Conservation (phyloP, 768 basidiomycete species). For the Mycena metata region DNA sequence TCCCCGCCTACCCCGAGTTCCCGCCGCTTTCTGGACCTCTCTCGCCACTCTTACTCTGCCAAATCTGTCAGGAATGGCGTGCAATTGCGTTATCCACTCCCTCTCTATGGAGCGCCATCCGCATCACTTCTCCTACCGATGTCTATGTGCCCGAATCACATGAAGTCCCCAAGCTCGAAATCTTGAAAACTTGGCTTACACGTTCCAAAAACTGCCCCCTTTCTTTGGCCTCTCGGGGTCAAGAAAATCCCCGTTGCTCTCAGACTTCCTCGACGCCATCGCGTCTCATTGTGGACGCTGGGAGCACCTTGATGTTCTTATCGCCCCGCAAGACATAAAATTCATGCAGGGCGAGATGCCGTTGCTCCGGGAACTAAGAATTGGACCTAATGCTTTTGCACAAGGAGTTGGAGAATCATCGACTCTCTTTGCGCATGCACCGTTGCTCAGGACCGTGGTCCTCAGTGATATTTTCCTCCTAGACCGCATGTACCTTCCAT, state of each 20-base stretch:
- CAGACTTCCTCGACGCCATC: not conserved
- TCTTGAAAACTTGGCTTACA: not conserved
- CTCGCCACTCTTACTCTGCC: not conserved
- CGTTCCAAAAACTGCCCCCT: conserved; percentile 9
- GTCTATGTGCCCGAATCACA: too few species aligned
- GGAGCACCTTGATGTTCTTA: not conserved
- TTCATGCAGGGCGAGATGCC: conserved; percentile 5
- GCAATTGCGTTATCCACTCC: conserved; percentile 12
- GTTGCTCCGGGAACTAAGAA: not conserved
- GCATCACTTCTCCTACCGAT: not conserved
- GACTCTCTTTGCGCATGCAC: not conserved
- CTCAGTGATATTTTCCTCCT: not conserved
- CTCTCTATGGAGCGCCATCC: not conserved
- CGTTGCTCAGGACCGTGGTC: not conserved
- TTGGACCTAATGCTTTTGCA: not conserved
- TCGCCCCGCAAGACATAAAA: not conserved
- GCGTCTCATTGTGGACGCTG: not conserved
- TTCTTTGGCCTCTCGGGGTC: not conserved
- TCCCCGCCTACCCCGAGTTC: not conserved
- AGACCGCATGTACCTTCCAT: not conserved
- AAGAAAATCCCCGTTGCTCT: not conserved
- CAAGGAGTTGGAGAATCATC: not conserved
- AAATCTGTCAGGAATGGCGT: conserved; percentile 11
- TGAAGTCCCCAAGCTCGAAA: not conserved
- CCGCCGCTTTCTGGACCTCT: not conserved